phyloP scores from a whole-genome alignment of 2,329 filamentous ascomycete species.

The Juglanconis sp. region DNA sequence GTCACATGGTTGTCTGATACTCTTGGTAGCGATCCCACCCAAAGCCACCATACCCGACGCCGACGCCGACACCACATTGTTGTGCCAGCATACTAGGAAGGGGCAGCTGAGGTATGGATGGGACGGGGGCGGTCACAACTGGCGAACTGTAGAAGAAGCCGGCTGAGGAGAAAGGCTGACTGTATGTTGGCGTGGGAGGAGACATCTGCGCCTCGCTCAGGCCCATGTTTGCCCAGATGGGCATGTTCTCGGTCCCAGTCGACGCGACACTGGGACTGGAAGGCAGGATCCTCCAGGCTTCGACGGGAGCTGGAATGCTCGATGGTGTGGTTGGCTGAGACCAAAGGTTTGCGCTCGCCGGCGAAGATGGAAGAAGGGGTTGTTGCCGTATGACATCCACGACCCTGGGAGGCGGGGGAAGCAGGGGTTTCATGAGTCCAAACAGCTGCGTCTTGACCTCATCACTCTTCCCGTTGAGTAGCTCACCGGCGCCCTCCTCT shows the following conservation, averaged over 20 bases:
- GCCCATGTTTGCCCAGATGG: conserved; percentile 76
- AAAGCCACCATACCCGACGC: conserved; percentile 72
- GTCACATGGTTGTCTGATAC: conserved; percentile 85
- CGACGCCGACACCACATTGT: conserved; percentile 77
- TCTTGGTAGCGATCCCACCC: conserved; percentile 84
- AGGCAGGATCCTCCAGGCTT: conserved; percentile 86
- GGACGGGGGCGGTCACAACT: conserved; percentile 67
- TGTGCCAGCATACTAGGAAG: conserved; percentile 83
- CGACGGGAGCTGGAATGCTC: conserved; percentile 67
- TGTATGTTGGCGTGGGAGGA: conserved; percentile 71
- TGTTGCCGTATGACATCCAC: conserved; percentile 86
- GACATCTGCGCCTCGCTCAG: conserved; percentile 74
- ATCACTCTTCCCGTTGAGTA: conserved; percentile 86
- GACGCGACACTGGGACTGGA: conserved; percentile 81
- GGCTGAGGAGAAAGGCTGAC: conserved; percentile 71
- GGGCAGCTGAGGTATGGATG: conserved; percentile 59
- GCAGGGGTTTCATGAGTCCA: conserved; percentile 80
- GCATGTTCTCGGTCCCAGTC: conserved; percentile 61
- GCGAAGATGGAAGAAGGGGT: conserved; percentile 80
- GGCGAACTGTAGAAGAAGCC: conserved; percentile 78
- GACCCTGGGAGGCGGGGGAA: conserved; percentile 81
- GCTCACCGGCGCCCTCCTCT: conserved; percentile 91
- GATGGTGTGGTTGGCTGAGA: conserved; percentile 65
- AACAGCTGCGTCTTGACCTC: conserved; percentile 88
- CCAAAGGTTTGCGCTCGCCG: conserved; percentile 75